phyloP scores from a whole-genome alignment of 106 monocot species.

The Chionographis japonica region DNA sequence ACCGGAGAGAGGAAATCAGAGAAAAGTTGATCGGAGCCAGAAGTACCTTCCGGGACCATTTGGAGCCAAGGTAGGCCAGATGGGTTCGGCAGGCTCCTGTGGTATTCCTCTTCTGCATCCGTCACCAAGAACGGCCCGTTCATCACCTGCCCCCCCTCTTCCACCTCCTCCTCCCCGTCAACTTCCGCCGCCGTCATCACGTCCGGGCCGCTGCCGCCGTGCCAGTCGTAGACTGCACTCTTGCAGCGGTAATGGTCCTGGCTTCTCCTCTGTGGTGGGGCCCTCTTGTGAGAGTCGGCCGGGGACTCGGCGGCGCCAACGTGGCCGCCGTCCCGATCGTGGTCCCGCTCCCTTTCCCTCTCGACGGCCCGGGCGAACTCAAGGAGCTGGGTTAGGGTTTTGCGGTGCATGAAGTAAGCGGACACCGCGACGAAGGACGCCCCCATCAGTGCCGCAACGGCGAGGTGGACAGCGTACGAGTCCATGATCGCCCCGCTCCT shows the following conservation, averaged over 20 bases:
- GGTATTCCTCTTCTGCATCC: background rate
- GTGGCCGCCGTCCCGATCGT: too few species aligned
- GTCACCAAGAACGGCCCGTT: slow-evolving; percentile 13
- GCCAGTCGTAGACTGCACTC: slow-evolving; percentile 3
- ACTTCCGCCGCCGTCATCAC: slow-evolving; percentile 5
- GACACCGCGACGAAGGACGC: slow-evolving; percentile 34
- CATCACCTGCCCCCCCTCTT: background rate
- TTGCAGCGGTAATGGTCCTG: background rate
- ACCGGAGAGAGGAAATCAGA: too few species aligned
- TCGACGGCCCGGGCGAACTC: slow-evolving; percentile 22
- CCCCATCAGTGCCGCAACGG: slow-evolving; percentile 37
- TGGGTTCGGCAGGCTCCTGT: slow-evolving; percentile 9
- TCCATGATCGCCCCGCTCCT: slow-evolving; percentile 19
- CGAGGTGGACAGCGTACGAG: slow-evolving; percentile 32
- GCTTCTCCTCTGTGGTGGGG: too few species aligned
- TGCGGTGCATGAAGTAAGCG: slow-evolving; percentile 38
- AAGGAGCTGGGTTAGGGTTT: slow-evolving; percentile 25
- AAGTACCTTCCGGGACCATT: slow-evolving; percentile 32
- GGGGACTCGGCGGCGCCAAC: too few species aligned
- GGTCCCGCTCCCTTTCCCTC: background rate
- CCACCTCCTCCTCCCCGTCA: background rate
- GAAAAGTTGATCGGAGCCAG: too few species aligned
- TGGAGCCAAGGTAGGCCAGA: slow-evolving; percentile 30
- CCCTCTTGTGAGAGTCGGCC: too few species aligned
- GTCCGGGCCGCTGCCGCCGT: slow-evolving; percentile 18